phyloP scores from a whole-genome alignment of 345 rosid species.

The Acer saccharum region DNA sequence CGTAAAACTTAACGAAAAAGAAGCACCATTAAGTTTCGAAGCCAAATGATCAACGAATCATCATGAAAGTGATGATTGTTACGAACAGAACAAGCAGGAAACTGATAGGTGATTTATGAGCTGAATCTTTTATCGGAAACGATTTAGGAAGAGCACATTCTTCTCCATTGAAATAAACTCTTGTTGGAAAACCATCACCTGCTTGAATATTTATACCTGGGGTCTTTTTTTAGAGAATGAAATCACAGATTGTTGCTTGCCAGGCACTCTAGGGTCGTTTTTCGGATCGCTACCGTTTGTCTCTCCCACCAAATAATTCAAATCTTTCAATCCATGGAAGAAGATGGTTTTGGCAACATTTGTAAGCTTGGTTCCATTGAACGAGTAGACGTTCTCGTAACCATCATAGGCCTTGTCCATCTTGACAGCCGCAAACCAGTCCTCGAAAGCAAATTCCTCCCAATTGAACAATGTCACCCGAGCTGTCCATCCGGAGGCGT shows the following conservation, averaged over 20 bases:
- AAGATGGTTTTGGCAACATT: constrained; percentile 46
- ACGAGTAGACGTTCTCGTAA: constrained; percentile 74
- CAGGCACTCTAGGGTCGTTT: constrained; percentile 63
- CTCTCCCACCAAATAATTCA: constrained; percentile 68
- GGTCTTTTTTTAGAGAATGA: constrained; percentile 63
- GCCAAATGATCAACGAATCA: constrained; percentile 25
- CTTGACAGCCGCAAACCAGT: constrained; percentile 75
- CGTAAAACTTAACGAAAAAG: background rate
- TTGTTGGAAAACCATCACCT: constrained; percentile 84
- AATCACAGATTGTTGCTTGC: constrained; percentile 89
- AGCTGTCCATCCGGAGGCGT: constrained; percentile 77
- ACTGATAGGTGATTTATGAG: constrained; percentile 26
- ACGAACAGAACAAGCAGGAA: constrained; percentile 33
- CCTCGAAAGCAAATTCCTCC: constrained; percentile 54
- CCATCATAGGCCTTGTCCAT: constrained; percentile 64
- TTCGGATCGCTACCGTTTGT: constrained; percentile 50
- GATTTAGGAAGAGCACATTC: constrained; percentile 80
- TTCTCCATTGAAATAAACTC: constrained; percentile 83
- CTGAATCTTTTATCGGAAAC: constrained; percentile 52
- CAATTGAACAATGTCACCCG: constrained; percentile 84
- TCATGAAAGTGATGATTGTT: constrained; percentile 32
- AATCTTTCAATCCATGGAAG: constrained; percentile 66
- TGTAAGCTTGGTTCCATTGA: constrained; percentile 70
- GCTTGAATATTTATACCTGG: constrained; percentile 41
- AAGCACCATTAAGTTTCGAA: background rate